Evolutionary conservation across 208 protist species (phyloP).

Genomic region (Crithidia expoeki): DNA sequence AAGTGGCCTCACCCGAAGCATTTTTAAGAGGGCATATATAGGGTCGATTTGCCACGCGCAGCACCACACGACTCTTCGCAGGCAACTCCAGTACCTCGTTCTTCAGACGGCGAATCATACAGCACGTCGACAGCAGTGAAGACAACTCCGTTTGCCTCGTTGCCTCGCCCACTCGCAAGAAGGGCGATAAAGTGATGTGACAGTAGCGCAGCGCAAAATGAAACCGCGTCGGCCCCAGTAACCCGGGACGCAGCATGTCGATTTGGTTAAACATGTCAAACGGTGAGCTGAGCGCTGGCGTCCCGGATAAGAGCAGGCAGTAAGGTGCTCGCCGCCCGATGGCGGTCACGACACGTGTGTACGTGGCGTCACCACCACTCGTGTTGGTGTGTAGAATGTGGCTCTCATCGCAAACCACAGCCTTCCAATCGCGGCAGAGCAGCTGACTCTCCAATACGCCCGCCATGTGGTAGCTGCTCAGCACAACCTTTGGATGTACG

Average conservation of each 20-base stretch:
- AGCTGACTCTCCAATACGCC: conserved; percentile 52
- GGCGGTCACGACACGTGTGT: conserved; percentile 54
- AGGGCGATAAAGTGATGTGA: conserved; percentile 52
- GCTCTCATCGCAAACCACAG: conserved; percentile 79
- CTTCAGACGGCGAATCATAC: conserved; percentile 76
- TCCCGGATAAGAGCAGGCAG: conserved; percentile 80
- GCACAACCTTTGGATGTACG: conserved; percentile 63
- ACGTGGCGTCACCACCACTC: conserved; percentile 59
- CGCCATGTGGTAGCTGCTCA: conserved; percentile 87
- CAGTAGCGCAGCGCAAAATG: conserved; percentile 83
- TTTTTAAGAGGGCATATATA: not conserved
- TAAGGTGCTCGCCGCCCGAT: conserved; percentile 45
- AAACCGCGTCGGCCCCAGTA: conserved; percentile 57
- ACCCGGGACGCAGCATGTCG: conserved; percentile 57
- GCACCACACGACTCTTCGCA: conserved; percentile 63
- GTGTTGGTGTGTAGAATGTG: conserved; percentile 82
- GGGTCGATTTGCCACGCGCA: conserved; percentile 45
- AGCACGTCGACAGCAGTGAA: conserved; percentile 48
- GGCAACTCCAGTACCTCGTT: conserved; percentile 79
- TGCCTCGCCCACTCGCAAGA: conserved; percentile 51
- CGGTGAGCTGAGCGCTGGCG: conserved; percentile 56
- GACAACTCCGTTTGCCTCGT: conserved; percentile 51
- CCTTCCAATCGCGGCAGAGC: conserved; percentile 42
- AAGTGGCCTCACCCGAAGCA: conserved; percentile 14
- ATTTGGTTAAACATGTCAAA: conserved; percentile 88